Base-by-base conservation (phyloP, 176 grass and related monocot genomes). In the Triticum monococcum region DNA sequence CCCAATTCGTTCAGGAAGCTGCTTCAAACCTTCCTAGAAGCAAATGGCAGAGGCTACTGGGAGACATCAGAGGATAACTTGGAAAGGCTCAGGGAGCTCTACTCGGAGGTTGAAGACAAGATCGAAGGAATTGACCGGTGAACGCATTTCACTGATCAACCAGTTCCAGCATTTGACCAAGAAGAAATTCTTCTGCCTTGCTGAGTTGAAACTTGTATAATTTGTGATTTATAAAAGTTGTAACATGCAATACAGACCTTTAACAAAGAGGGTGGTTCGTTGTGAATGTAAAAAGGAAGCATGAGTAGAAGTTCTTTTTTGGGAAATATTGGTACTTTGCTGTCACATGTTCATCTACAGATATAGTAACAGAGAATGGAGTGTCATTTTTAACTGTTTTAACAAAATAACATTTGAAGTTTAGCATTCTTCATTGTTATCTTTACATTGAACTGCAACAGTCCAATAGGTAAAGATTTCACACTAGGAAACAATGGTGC, bases 71-170 rank as follows among this genome's bases (percentile, higher is more conserved):
- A 99, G 87, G 94, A 99, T 59, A 99, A 99, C 88, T 75, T 99
- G 78, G 97, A 99, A 14, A 91, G 68, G 79, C 87, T 99, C 20
- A 79, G 89, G 65, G 89, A 99, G 68, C 72, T 99, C 38, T 99
- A 99, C 85, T 95, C 97, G 1, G 97, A 99, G 87, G 92, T 99
- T 11, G 97, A 99, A 68, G 97, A 99, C 90, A 99, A 99, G 84
- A 99, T 99, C 3, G 97, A 99, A 89, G 97, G 97, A 4, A 93
- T 99, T 30, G 97, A 96, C n/a, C 84, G 94, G 85, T 98, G 87
- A 92, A 79, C 37, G 36, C 17, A 60, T 64, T 25, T 68, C 64
- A 12, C 24, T 3, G 5, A 79, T 41, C 5, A 5, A 79, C 5
- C 28, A 46, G 76, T 81, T 87, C 76, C 37, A 9, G 46, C 61